Percentiles rank a stretch among this genome's conserved stretches.
phyloP scores from a whole-genome alignment of 805 yeast species.

The Sugiyamaella smithiae region DNA sequence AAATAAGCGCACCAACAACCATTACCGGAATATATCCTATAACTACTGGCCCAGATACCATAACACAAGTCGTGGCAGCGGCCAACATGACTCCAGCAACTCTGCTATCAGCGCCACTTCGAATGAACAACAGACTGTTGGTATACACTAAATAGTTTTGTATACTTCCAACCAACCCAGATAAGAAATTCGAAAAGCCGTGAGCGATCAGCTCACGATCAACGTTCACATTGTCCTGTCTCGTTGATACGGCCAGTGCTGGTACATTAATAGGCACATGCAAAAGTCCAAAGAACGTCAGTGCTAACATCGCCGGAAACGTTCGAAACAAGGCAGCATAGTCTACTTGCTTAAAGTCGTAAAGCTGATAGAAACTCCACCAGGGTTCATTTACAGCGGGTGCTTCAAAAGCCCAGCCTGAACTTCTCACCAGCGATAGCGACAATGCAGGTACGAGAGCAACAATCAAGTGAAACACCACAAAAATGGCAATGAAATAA shows the following conservation, averaged over 20 bases:
- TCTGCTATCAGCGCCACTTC: slow-evolving; percentile 92
- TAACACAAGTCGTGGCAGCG: slow-evolving; percentile 69
- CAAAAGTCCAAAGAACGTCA: slow-evolving; percentile 90
- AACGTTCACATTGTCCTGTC: slow-evolving; percentile 76
- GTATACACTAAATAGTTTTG: slow-evolving; percentile 96
- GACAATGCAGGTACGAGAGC: slow-evolving; percentile 63
- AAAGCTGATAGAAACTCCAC: slow-evolving; percentile 78
- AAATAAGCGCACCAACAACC: slow-evolving; percentile 92
- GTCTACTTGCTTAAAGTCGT: slow-evolving; percentile 67
- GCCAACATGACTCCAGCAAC: slow-evolving; percentile 90
- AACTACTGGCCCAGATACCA: slow-evolving; percentile 88
- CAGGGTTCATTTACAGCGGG: slow-evolving; percentile 71
- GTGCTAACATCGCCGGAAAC: slow-evolving; percentile 90
- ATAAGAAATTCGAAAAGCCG: slow-evolving; percentile 82
- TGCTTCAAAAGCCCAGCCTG: slow-evolving; percentile 82
- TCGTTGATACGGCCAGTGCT: slow-evolving; percentile 87
- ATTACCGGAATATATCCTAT: slow-evolving; percentile 93
- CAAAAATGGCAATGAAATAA: slow-evolving; percentile 70
- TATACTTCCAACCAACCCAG: slow-evolving; percentile 82
- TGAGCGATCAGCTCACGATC: slow-evolving; percentile 93
- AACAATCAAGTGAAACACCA: slow-evolving; percentile 65
- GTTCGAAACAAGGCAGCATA: slow-evolving; percentile 68
- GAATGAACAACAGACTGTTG: slow-evolving; percentile 82
- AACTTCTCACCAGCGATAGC: slow-evolving; percentile 56
- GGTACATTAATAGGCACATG: slow-evolving; percentile 99